Percentiles rank a stretch among this genome's conserved stretches.
Conservation (phyloP, 139 green algal genomes). For the Chlorella sp. region DNA sequence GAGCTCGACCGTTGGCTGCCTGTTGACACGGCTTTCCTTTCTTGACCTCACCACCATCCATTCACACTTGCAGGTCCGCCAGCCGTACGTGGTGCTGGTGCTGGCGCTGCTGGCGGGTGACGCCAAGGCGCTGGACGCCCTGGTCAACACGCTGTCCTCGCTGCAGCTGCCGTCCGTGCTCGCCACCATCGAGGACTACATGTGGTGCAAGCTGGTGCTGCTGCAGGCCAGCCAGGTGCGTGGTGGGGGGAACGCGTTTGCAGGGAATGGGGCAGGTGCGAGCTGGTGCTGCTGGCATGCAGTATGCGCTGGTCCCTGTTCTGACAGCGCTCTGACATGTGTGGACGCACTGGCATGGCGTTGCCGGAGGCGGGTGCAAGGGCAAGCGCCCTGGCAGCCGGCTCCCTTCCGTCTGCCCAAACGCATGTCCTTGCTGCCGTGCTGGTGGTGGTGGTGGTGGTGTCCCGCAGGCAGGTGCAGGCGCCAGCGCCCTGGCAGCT, state of each 20-base stretch:
- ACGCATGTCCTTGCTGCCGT: neutral
- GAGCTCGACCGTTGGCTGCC: neutral
- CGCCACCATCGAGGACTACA: conserved; percentile 87
- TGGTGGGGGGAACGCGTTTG: no score
- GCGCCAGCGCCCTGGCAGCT: neutral
- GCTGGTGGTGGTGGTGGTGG: neutral
- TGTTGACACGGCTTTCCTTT: neutral
- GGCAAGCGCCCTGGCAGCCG: neutral
- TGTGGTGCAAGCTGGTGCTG: conserved; percentile 77
- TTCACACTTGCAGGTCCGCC: neutral
- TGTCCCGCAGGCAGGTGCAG: neutral
- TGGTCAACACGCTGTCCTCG: conserved; percentile 32
- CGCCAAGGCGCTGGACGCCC: conserved; percentile 44
- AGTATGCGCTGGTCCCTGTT: neutral
- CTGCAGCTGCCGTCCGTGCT: conserved; percentile 54
- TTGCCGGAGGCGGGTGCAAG: no score
- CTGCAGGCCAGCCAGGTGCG: conserved; percentile 27
- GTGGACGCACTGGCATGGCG: neutral
- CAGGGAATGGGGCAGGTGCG: neutral
- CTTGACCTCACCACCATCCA: neutral
- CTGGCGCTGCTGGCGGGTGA: conserved; percentile 63
- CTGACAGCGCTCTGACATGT: neutral
- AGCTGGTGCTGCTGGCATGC: neutral
- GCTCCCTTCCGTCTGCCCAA: neutral
- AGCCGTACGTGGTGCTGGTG: conserved; percentile 33